Evolutionary conservation across 495 filamentous ascomycete species (phyloP).

Genomic region (Aspergillus indologenus): DNA sequence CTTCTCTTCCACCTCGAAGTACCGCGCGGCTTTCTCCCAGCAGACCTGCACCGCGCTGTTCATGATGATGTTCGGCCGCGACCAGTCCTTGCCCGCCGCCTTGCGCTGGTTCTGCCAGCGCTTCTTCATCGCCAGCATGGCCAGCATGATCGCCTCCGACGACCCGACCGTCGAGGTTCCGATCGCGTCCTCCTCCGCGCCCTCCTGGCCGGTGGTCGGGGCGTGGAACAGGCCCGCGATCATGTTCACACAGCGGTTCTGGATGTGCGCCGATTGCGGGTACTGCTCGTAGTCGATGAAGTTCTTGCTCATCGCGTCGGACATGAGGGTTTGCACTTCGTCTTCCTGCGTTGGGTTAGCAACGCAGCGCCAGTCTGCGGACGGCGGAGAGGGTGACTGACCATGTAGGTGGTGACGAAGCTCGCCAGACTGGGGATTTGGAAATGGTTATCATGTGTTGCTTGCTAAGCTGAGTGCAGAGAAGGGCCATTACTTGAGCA

Average conservation of each 20-base stretch:
- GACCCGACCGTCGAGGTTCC: constrained; percentile 84
- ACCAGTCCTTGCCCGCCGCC: constrained; percentile 69
- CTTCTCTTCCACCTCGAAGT: constrained; percentile 90
- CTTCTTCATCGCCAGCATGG: constrained; percentile 90
- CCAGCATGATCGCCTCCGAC: constrained; percentile 90
- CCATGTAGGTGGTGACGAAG: constrained; percentile 90
- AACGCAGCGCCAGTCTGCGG: not conserved
- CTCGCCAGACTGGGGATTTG: constrained; percentile 62
- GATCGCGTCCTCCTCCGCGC: constrained; percentile 54
- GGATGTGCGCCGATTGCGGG: constrained; percentile 77
- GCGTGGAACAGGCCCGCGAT: constrained; percentile 80
- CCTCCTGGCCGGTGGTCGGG: constrained; percentile 45
- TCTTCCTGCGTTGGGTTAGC: constrained; percentile 53
- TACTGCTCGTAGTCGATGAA: constrained; percentile 90
- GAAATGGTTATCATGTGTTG: constrained; percentile 6
- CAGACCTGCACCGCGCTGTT: constrained; percentile 89
- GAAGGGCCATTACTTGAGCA: constrained; percentile 62
- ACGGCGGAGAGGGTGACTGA: constrained; percentile 38
- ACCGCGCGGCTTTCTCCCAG: constrained; percentile 95
- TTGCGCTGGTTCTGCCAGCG: constrained; percentile 83
- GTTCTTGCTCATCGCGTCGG: constrained; percentile 79
- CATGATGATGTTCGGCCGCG: constrained; percentile 87
- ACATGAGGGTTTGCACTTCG: constrained; percentile 83
- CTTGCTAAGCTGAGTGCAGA: not conserved
- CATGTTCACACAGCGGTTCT: constrained; percentile 86